These are phyloP conservation scores for Taiozyma sp. DNA, from an alignment of 1,139 yeast genomes.

Conservation along the genomic window DNA sequence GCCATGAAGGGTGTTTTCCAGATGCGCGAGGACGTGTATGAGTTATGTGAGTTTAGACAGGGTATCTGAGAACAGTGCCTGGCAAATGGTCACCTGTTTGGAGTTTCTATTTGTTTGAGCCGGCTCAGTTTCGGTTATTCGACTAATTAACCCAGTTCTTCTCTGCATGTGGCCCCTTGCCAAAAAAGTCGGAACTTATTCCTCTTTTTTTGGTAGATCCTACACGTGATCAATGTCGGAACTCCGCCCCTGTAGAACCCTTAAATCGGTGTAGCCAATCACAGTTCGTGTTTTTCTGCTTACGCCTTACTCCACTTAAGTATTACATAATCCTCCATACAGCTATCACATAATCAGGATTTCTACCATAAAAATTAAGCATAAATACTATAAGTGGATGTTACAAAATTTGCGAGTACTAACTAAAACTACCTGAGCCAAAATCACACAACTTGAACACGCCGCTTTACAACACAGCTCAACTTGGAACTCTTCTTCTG, in stretches of 20 bases:
- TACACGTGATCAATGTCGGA: no score
- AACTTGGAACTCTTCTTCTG: not conserved
- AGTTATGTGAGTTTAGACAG: not conserved
- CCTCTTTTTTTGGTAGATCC: not conserved
- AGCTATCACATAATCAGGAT: not conserved
- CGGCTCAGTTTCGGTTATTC: not conserved
- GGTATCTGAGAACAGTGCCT: not conserved
- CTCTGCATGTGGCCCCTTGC: not conserved
- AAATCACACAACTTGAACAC: not conserved
- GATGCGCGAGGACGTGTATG: not conserved
- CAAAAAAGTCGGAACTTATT: not conserved
- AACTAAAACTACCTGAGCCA: not conserved
- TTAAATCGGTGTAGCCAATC: constrained; percentile 12
- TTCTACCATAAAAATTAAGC: not conserved
- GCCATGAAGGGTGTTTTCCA: not conserved
- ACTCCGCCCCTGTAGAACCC: no score
- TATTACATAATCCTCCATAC: not conserved
- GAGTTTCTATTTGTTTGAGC: not conserved
- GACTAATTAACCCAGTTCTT: not conserved
- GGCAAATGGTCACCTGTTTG: not conserved
- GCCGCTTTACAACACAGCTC: not conserved
- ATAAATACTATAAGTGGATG: not conserved
- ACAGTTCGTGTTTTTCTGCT: constrained; percentile 4
- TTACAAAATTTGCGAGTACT: not conserved
- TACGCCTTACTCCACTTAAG: constrained; percentile 1